Base-by-base conservation (phyloP, 257 asterid species). In the Solanum tacnaense region DNA sequence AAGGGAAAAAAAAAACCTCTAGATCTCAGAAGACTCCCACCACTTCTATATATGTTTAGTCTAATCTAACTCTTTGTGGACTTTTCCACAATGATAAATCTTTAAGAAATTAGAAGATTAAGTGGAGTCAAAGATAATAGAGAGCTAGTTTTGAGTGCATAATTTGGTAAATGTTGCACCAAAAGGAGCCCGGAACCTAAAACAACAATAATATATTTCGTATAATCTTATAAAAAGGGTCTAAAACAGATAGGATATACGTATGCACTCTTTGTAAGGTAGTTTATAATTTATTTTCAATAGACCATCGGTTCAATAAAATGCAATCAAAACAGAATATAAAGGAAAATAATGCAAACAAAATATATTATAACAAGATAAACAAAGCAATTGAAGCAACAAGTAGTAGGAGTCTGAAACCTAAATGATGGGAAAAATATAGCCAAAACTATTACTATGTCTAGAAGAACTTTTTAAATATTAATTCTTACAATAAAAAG, bases 161-260 rank as follows among this genome's bases (percentile, higher is more conserved):
- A 15, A 79, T 38, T 79, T 79, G 85, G 85, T 44, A 79, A 9
- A 44, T 79, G 85, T 79, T 79, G 39, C 84, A 44, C 65, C 65
- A 79, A 60, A 23, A 23, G 29, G 70, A 60, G 6, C 11, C 4
- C 5, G 29, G 29, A 60, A 60, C 12, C 13, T 23, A 60, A 60
- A 21, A 65, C 0, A 25, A 25, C 8, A 25, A 65, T 5, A n/a
- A 65, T 11, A 65, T 5, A 65, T n/a, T 65, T 5, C 1, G 18
- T 65, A 6, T 65, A 65, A 65, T 65, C 3, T 65, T n/a, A 68
- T 65, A n/a, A 9, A n/a, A 23, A 2, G 2, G 27, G 6, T 62
- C 27, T 65, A 31, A 25, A 67, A 12, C 1, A 2, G 0, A 10
- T 25, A 1, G 15, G 18, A 67, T 60, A 67, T 25, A 20, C 0